Evolutionary conservation across 129 eudicot species (phyloP).

Genomic region (Escallonia herrerae): DNA sequence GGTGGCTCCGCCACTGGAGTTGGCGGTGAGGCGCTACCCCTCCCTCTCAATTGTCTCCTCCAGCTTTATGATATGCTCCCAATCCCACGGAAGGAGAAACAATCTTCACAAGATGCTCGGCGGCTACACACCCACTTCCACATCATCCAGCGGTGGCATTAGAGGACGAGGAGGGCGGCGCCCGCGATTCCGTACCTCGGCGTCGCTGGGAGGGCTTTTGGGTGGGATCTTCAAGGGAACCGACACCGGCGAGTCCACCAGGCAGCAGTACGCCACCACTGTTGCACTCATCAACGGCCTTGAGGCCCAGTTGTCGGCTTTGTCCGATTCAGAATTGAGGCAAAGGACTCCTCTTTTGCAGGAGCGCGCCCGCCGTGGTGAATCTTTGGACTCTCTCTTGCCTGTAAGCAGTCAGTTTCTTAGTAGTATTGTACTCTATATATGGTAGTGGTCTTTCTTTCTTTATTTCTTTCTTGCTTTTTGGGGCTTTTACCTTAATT

Average conservation of each 20-base stretch:
- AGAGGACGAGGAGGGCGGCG: neutral
- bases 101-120: no score
- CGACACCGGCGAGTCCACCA: constrained; percentile 76
- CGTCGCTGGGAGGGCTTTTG: constrained; percentile 63
- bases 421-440: no score
- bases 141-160: no score
- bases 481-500: no score
- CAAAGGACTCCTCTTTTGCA: constrained; percentile 49
- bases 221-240: constrained; percentile 59
- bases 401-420: constrained; percentile 35
- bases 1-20: neutral
- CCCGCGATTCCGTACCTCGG: neutral
- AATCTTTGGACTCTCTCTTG: constrained; percentile 62
- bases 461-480: no score
- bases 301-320: constrained; percentile 39
- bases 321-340: constrained; percentile 48
- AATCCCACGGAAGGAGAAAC: neutral
- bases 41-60: constrained; percentile 8
- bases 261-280: constrained; percentile 43
- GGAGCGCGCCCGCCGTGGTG: constrained; percentile 41
- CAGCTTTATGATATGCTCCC: constrained; percentile 5
- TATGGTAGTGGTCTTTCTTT: no score
- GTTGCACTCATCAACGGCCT: constrained; percentile 44
- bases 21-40: constrained; percentile 10
- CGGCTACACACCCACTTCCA: no score